These are phyloP conservation scores for Fusarium algeriense DNA, from an alignment of 2,329 filamentous ascomycete species.

Conservation along the genomic window DNA sequence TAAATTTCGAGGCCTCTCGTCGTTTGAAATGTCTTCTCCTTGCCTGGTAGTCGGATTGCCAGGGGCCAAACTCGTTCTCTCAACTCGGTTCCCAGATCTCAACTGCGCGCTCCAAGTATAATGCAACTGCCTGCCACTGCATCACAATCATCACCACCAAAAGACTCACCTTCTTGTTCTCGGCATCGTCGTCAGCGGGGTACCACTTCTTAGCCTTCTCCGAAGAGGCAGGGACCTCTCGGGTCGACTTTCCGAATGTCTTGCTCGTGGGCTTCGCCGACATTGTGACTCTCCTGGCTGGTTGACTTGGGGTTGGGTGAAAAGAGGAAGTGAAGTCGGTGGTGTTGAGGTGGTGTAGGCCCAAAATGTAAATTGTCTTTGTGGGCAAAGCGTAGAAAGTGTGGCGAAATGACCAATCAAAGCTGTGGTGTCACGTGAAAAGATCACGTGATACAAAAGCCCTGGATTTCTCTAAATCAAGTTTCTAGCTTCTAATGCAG, in stretches of 20 bases:
- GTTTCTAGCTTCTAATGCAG: no score
- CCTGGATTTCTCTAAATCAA: no score
- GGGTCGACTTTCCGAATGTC: constrained; percentile 97
- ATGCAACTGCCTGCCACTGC: constrained; percentile 33
- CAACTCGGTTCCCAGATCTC: constrained; percentile 27
- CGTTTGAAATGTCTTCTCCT: constrained; percentile 19
- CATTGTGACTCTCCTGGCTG: constrained; percentile 71
- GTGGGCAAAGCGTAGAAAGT: constrained; percentile 44
- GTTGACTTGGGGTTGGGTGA: constrained; percentile 53
- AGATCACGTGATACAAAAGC: no score
- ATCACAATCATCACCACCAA: constrained; percentile 40
- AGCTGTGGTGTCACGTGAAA: not conserved
- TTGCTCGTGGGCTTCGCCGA: constrained; percentile 83
- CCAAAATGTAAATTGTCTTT: constrained; percentile 58
- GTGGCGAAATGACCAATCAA: constrained; percentile 4
- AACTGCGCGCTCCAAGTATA: constrained; percentile 14
- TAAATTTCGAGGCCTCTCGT: constrained; percentile 30
- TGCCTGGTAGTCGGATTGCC: constrained; percentile 26
- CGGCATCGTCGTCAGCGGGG: constrained; percentile 89
- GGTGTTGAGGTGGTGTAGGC: constrained; percentile 51
- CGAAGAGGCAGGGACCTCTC: constrained; percentile 85
- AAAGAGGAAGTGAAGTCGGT: constrained; percentile 53
- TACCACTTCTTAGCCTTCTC: constrained; percentile 99
- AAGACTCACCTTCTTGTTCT: constrained; percentile 92
- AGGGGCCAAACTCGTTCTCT: constrained; percentile 15